These are phyloP conservation scores for Clitoria ternatea DNA, from an alignment of 306 rosid genomes.

Conservation along the genomic window DNA sequence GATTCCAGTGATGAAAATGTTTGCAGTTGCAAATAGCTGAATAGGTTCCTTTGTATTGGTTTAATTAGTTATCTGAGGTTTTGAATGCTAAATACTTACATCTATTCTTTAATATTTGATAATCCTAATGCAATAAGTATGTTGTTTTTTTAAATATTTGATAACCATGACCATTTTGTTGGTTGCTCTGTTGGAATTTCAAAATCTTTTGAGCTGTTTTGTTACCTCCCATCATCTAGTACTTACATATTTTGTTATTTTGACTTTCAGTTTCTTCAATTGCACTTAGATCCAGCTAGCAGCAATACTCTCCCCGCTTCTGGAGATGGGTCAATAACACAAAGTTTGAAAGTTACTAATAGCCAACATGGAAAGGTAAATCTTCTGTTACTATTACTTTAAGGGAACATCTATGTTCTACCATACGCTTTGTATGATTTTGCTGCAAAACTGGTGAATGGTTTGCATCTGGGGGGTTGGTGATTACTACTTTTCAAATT, in stretches of 20 bases:
- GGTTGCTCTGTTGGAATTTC: conserved; percentile 22
- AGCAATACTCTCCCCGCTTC: conserved; percentile 64
- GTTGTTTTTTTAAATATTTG: neutral
- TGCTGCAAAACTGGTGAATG: neutral
- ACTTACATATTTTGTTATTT: conserved; percentile 40
- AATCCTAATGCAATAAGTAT: too few relatives aligned
- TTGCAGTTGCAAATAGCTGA: conserved; percentile 15
- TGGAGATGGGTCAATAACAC: conserved; percentile 72
- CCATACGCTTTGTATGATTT: conserved; percentile 4
- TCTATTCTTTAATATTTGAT: neutral
- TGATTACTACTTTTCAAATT: conserved; percentile 12
- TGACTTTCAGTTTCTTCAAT: conserved; percentile 80
- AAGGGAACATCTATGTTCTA: neutral
- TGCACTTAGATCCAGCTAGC: conserved; percentile 95
- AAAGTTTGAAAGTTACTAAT: conserved; percentile 80
- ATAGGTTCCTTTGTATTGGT: conserved; percentile 7
- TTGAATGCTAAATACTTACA: conserved; percentile 6
- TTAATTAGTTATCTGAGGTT: conserved; percentile 11
- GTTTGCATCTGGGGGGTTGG: neutral
- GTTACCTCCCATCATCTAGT: conserved; percentile 14
- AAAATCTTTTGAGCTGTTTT: conserved; percentile 19
- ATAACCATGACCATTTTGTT: neutral
- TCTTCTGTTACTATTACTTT: conserved; percentile 9
- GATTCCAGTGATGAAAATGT: conserved; percentile 11
- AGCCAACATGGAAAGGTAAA: conserved; percentile 96